phyloP scores from a whole-genome alignment of 305 asterid genomes.

The Ruellia speciosa region DNA sequence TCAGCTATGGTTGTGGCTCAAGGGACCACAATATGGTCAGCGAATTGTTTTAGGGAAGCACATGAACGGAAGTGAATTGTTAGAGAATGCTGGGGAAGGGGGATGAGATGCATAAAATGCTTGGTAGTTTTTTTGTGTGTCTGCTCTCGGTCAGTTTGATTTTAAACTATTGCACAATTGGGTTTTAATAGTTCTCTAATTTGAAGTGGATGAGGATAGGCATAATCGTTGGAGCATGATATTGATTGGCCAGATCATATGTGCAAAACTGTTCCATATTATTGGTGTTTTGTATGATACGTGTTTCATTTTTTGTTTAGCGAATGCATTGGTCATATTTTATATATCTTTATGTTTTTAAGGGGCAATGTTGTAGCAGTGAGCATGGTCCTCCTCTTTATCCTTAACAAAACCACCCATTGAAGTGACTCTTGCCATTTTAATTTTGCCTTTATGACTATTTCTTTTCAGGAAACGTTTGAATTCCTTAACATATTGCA shows the following conservation, averaged over 20 bases:
- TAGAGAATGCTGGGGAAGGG: neutral
- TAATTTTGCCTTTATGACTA: constrained; percentile 13
- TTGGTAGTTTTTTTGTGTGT: neutral
- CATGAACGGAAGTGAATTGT: neutral
- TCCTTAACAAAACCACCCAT: neutral
- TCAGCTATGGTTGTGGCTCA: constrained; percentile 7
- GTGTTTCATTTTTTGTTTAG: neutral
- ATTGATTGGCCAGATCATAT: neutral
- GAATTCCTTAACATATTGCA: constrained; percentile 94
- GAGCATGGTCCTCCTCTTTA: neutral
- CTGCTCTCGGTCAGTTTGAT: too few species aligned
- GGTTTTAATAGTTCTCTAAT: too few species aligned
- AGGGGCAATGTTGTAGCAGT: neutral
- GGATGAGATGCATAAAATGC: constrained; percentile 5
- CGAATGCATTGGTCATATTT: neutral
- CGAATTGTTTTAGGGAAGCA: neutral
- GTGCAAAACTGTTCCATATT: neutral
- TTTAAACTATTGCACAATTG: too few species aligned
- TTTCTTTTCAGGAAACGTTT: constrained; percentile 69
- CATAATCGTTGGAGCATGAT: neutral
- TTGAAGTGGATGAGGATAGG: too few species aligned
- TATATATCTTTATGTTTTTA: constrained; percentile 4
- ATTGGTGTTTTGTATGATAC: neutral
- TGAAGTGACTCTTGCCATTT: neutral
- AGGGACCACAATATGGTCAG: neutral